Evolutionary conservation across 306 rosid species (phyloP), one percentile per base, ranked within the genome.

Genomic region (Lotus japonicus): DNA sequence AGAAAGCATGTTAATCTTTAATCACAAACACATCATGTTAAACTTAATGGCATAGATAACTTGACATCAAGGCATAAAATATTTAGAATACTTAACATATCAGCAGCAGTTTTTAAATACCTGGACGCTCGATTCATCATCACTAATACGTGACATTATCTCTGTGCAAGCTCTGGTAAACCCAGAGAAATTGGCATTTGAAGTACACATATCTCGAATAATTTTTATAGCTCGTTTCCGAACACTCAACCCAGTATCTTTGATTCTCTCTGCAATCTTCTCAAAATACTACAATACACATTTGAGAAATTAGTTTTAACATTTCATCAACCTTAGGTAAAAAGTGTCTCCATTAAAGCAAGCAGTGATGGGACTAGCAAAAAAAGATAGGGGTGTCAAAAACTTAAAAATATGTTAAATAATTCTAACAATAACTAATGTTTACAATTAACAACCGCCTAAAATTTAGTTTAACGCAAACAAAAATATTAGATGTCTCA

Each of bases 201-300:
- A 88, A 58, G 78, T 72, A 84, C 97, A 90, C 99, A 94, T 94
- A 81, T 94, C 99, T 74, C 99, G 90, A 72, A 94, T 94, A 66
- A 94, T 86, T 87, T 80, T 94, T 84, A 94, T 94, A 23, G 99
- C 97, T 66, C 99, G 92, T 69, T 94, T 94, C 28, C 99, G 86
- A 77, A 94, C 99, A 73, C 99, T 94, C 16, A 94, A 84, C 69
- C 99, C 99, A 26, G 97, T 94, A 80, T 94, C 99, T 81, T 82
- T 90, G 71, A 84, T 82, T 80, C 99, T 88, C 85, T 90, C 99
- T 0, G 99, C 90, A 71, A 94, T 89, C 84, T 94, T 94, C 83
- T 87, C 99, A 81, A 90, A 94, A 76, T 94, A 94, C 99, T 94
- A 48, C 80, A 82, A 68, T 9, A 79, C 68, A 77, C 21, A 35